phyloP scores from a whole-genome alignment of 805 yeast genomes.

The Kodamaea jinghongensis region DNA sequence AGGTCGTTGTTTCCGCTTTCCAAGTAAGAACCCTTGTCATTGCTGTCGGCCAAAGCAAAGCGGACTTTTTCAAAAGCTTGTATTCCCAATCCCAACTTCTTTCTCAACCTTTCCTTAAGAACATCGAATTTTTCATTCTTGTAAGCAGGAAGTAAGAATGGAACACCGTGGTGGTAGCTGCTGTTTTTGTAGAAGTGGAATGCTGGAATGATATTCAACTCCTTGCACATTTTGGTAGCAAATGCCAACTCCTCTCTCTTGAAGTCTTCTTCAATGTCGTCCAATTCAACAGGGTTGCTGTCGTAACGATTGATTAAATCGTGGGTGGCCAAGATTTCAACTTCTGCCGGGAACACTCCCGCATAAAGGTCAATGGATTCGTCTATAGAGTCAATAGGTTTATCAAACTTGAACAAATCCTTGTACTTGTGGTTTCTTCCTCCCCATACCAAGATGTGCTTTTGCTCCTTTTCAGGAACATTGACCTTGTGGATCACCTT shows the following conservation, averaged over 20 bases:
- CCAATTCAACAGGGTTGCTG: conserved; percentile 18
- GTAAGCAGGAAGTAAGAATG: conserved; percentile 72
- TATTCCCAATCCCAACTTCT: conserved; percentile 69
- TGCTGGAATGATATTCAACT: conserved; percentile 54
- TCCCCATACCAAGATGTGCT: conserved; percentile 57
- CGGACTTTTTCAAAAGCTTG: conserved; percentile 77
- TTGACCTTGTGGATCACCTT: conserved; percentile 56
- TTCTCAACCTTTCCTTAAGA: conserved; percentile 66
- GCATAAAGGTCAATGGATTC: conserved; percentile 38
- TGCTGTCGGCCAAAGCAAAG: conserved; percentile 52
- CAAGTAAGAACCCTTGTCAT: conserved; percentile 42
- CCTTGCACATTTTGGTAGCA: conserved; percentile 24
- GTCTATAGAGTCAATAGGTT: conserved; percentile 31
- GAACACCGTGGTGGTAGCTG: conserved; percentile 71
- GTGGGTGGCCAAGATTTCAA: conserved; percentile 34
- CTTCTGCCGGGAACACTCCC: conserved; percentile 44
- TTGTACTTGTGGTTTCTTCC: conserved; percentile 39
- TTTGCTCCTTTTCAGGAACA: conserved; percentile 45
- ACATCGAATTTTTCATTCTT: conserved; percentile 63
- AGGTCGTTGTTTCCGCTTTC: conserved; percentile 51
- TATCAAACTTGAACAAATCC: conserved; percentile 37
- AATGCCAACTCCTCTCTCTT: conserved; percentile 22
- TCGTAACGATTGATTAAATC: conserved; percentile 30
- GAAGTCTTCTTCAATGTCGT: conserved; percentile 25
- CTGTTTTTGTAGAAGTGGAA: conserved; percentile 75